Conservation (phyloP, 768 basidiomycete species). For the Calvatia gigantea region DNA sequence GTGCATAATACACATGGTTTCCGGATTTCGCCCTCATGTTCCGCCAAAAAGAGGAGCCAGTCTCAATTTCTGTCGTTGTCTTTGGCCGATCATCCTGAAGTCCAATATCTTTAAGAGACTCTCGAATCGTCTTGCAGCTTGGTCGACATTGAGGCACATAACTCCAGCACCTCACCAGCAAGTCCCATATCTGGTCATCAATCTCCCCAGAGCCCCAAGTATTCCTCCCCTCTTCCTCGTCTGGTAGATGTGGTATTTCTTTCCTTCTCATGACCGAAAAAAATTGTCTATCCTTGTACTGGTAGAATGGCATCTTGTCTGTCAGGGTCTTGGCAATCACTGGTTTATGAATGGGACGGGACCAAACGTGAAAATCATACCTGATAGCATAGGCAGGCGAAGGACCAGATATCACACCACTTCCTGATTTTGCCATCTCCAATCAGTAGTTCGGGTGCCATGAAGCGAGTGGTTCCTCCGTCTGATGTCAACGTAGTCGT, state of each 20-base stretch:
- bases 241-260: neutral
- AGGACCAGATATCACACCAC: slow-evolving; percentile 1
- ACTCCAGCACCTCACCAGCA: neutral
- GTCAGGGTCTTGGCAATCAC: neutral
- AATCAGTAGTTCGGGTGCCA: neutral
- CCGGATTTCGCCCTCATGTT: neutral
- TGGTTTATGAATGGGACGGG: neutral
- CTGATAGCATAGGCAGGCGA: neutral
- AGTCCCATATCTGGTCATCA: neutral
- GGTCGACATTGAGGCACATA: neutral
- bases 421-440: neutral
- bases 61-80: neutral
- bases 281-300: neutral
- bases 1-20: neutral
- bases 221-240: neutral
- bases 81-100: neutral
- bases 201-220: neutral
- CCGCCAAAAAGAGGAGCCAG: neutral
- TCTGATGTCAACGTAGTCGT: neutral
- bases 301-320: neutral
- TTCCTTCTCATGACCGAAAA: neutral
- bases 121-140: neutral
- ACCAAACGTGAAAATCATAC: neutral
- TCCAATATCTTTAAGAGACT: neutral
- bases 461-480: neutral